A percentile compares a stretch with the other conserved stretches of the same genome.
Evolutionary conservation across 2,329 filamentous ascomycete species (phyloP).

Genomic region (Berkeleyomyces basicola): DNA sequence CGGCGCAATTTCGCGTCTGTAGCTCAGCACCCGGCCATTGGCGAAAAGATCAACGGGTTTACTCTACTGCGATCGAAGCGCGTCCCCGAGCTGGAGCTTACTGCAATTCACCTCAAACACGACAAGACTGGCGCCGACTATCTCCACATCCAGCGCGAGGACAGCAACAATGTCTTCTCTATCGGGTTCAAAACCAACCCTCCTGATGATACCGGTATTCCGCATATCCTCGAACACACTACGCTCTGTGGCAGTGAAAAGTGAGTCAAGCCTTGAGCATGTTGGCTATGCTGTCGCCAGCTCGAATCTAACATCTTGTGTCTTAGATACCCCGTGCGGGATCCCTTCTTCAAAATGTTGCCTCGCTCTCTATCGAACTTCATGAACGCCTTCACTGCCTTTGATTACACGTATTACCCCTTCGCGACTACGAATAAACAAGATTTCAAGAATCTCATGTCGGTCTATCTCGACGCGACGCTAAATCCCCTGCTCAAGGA

Average conservation of each 20-base stretch:
- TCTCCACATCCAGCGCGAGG: slow-evolving; percentile 83
- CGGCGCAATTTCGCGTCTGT: slow-evolving; percentile 11
- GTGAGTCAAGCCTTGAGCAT: slow-evolving; percentile 27
- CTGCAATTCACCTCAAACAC: slow-evolving; percentile 77
- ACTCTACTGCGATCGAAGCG: slow-evolving; percentile 78
- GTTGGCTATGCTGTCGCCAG: slow-evolving; percentile 2
- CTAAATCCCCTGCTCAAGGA: slow-evolving; percentile 77
- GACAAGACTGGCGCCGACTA: slow-evolving; percentile 95
- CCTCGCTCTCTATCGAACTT: slow-evolving; percentile 97
- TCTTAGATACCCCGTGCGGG: slow-evolving; percentile 76
- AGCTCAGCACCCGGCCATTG: slow-evolving; percentile 42
- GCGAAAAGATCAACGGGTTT: slow-evolving; percentile 84
- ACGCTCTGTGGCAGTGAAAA: slow-evolving; percentile 91
- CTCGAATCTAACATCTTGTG: slow-evolving; percentile 18
- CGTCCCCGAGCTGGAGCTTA: slow-evolving; percentile 84
- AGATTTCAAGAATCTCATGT: slow-evolving; percentile 91
- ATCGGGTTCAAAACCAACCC: slow-evolving; percentile 99
- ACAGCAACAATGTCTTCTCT: slow-evolving; percentile 98
- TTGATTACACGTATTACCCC: slow-evolving; percentile 92
- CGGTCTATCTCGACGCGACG: slow-evolving; percentile 90
- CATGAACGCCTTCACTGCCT: slow-evolving; percentile 97
- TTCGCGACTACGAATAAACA: slow-evolving; percentile 93
- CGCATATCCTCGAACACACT: slow-evolving; percentile 94
- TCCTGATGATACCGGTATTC: slow-evolving; percentile 86
- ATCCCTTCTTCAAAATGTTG: slow-evolving; percentile 99